Percentiles rank a stretch among this genome's conserved stretches.
These are phyloP conservation scores for Quercus glauca DNA, from an alignment of 306 rosid genomes.

Conservation along the genomic window DNA sequence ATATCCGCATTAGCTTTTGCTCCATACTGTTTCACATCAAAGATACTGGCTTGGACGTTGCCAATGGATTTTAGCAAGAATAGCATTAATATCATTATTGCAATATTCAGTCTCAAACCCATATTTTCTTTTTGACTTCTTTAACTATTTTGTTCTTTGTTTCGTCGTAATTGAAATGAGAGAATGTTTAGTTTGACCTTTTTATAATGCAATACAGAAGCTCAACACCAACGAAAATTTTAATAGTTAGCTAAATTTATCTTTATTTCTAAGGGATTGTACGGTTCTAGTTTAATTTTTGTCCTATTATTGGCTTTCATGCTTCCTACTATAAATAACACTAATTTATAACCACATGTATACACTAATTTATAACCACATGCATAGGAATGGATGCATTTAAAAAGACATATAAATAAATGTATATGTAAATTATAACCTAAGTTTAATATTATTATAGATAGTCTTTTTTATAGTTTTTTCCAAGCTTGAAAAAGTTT, in stretches of 20 bases:
- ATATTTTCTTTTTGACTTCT: neutral
- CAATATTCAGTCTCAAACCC: neutral
- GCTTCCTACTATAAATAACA: neutral
- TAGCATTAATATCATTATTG: neutral
- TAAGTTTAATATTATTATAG: too few relatives aligned
- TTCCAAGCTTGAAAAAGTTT: too few relatives aligned
- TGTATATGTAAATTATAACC: too few relatives aligned
- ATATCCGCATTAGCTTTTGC: constrained; percentile 17
- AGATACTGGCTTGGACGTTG: neutral
- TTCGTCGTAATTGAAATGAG: too few relatives aligned
- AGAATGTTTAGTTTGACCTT: neutral
- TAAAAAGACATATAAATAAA: too few relatives aligned
- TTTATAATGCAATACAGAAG: neutral
- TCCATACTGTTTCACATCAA: constrained; percentile 18
- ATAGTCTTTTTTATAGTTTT: too few relatives aligned
- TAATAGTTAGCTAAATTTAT: neutral
- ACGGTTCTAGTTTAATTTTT: neutral
- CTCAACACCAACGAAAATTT: neutral
- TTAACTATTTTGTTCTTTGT: too few relatives aligned
- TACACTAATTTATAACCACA: too few relatives aligned
- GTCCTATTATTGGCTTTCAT: neutral
- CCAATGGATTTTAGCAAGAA: neutral
- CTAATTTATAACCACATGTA: too few relatives aligned
- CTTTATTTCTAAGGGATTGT: neutral
- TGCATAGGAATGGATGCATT: too few relatives aligned